Evolutionary conservation across 73 alveolate genomes (phyloP).

Genomic region (Effrenium voratum): DNA sequence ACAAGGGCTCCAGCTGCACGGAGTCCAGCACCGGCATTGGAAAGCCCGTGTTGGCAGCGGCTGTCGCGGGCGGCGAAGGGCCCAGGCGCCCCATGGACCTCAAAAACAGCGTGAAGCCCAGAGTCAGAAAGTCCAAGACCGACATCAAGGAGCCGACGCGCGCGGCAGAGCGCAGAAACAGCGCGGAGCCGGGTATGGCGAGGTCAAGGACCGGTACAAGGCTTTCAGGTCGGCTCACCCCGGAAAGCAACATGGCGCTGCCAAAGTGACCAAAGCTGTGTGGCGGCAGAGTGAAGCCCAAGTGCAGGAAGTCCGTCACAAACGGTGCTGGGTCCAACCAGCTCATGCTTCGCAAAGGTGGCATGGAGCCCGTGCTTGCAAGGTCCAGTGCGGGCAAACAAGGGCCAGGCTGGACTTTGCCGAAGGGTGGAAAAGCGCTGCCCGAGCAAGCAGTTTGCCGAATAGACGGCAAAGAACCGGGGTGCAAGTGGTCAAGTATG

Average conservation of each 20-base stretch:
- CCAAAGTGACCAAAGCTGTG: neutral
- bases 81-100: neutral
- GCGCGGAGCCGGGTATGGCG: neutral
- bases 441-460: neutral
- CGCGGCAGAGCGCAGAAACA: neutral
- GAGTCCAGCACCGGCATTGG: neutral
- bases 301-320: slow-evolving; percentile 2
- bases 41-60: neutral
- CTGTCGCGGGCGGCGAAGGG: too few relatives aligned
- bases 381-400: slow-evolving; percentile 2
- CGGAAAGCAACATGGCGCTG: neutral
- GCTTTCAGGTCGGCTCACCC: slow-evolving; percentile 9
- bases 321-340: neutral
- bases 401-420: neutral
- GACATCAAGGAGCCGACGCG: neutral
- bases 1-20: neutral
- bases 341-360: neutral
- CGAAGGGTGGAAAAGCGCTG: neutral
- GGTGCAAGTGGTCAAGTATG: slow-evolving; percentile 14
- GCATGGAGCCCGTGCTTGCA: neutral
- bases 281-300: neutral
- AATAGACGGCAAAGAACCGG: neutral
- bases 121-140: neutral
- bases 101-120: neutral
- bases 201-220: neutral